Percentiles rank a stretch among this genome's conserved stretches.
These are phyloP conservation scores for Xylaria grammica DNA, from an alignment of 495 filamentous ascomycete species.

Conservation along the genomic window DNA sequence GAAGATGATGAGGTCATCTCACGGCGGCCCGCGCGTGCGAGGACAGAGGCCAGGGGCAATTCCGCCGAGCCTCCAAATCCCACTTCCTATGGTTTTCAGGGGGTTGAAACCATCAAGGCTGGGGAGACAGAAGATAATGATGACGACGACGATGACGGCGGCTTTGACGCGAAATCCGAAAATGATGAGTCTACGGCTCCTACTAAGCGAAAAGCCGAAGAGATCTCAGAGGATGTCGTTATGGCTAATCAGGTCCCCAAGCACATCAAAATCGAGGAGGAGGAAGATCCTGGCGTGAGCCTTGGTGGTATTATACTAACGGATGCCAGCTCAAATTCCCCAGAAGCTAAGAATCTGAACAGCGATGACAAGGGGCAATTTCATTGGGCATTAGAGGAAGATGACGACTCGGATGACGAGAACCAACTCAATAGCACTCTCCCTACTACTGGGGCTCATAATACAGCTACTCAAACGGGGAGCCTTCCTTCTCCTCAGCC, in stretches of 20 bases:
- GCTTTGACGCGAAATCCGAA: neutral
- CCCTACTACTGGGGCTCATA: neutral
- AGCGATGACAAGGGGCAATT: constrained; percentile 27
- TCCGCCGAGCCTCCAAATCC: neutral
- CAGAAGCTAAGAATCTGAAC: neutral
- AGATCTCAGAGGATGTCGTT: constrained; percentile 43
- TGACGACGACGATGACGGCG: neutral
- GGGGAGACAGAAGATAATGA: constrained; percentile 28
- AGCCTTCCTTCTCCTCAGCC: constrained; percentile 18
- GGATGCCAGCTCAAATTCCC: constrained; percentile 26
- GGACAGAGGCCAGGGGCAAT: neutral
- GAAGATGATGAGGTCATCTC: constrained; percentile 28
- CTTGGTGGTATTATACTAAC: constrained; percentile 38
- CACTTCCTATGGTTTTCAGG: neutral
- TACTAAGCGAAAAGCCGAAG: constrained; percentile 40
- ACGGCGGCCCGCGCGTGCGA: constrained; percentile 9
- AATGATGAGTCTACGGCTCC: neutral
- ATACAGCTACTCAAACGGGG: neutral
- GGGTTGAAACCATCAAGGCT: neutral
- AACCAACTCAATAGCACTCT: neutral
- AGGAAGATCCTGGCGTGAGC: constrained; percentile 26
- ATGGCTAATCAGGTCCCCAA: constrained; percentile 44
- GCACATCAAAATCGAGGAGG: constrained; percentile 41
- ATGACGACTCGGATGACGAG: constrained; percentile 32
- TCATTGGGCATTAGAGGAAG: constrained; percentile 33